A percentile compares a stretch with the other conserved stretches of the same genome.
These are phyloP conservation scores for Ganoderma meredithae DNA, from an alignment of 1,284 basidiomycete genomes.

Conservation along the genomic window DNA sequence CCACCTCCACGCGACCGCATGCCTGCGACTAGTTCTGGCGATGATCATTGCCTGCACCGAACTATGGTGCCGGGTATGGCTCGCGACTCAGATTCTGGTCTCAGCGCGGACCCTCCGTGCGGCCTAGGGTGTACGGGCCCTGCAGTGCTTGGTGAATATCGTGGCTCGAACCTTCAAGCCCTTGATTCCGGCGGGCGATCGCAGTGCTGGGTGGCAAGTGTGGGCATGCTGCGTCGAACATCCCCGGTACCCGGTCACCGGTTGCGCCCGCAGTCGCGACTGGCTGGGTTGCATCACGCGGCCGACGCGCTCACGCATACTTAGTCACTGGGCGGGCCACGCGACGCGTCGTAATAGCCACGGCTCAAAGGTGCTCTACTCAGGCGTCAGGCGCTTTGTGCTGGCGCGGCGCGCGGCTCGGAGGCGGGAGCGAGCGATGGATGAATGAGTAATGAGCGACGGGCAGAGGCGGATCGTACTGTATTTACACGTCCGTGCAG, in stretches of 20 bases:
- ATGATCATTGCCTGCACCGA: neutral
- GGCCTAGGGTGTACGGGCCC: neutral
- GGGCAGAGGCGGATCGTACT: neutral
- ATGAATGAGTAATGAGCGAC: no score
- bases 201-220: neutral
- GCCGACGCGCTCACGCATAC: neutral
- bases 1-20: neutral
- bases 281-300: conserved; percentile 12
- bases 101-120: neutral
- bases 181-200: conserved; percentile 9
- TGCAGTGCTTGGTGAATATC: neutral
- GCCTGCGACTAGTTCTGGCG: neutral
- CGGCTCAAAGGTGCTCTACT: neutral
- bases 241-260: neutral
- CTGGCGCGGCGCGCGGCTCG: neutral
- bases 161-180: neutral
- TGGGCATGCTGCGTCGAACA: conserved; percentile 8
- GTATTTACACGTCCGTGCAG: no score
- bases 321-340: neutral
- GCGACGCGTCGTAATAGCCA: neutral
- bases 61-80: no score
- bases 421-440: neutral
- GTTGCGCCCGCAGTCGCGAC: neutral
- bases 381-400: no score
- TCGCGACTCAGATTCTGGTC: neutral